Evolutionary conservation across 768 basidiomycete species (phyloP).

Genomic region (Naematelia aurantialba): DNA sequence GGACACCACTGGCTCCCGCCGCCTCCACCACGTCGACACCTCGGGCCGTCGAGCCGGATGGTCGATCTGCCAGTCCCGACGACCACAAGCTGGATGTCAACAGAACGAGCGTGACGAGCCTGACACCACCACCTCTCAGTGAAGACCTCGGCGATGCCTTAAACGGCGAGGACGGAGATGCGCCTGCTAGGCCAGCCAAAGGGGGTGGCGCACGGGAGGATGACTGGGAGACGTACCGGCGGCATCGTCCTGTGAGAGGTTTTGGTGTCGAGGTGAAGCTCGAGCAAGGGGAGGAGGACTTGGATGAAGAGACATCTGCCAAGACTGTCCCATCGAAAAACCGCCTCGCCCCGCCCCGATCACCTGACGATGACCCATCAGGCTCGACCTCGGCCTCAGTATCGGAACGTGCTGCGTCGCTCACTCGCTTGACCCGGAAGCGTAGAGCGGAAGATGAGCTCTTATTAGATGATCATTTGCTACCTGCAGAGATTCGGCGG

Average conservation of each 20-base stretch:
- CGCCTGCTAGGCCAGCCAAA: conserved; percentile 41
- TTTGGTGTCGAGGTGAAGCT: conserved; percentile 34
- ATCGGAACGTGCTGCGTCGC: conserved; percentile 18
- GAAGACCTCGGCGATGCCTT: conserved; percentile 51
- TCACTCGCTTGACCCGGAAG: conserved; percentile 18
- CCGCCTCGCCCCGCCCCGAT: not conserved
- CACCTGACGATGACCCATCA: conserved; percentile 5
- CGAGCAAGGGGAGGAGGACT: conserved; percentile 21
- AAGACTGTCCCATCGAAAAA: not conserved
- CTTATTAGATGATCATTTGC: conserved; percentile 37
- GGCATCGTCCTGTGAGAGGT: conserved; percentile 18
- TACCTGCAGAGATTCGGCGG: conserved; percentile 28
- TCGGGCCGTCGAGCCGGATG: too few species aligned
- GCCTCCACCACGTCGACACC: too few species aligned
- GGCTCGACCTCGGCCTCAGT: conserved; percentile 10
- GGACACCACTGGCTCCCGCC: too few species aligned
- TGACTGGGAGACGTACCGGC: conserved; percentile 31
- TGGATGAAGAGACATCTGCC: conserved; percentile 4
- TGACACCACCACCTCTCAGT: conserved; percentile 62
- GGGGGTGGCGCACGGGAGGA: conserved; percentile 54
- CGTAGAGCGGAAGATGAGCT: conserved; percentile 38
- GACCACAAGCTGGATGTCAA: too few species aligned
- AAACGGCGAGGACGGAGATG: conserved; percentile 53
- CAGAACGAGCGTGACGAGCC: too few species aligned
- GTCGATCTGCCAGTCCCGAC: too few species aligned